Evolutionary conservation across 306 rosid genomes (phyloP).

Genomic region (Canavalia gladiata): DNA sequence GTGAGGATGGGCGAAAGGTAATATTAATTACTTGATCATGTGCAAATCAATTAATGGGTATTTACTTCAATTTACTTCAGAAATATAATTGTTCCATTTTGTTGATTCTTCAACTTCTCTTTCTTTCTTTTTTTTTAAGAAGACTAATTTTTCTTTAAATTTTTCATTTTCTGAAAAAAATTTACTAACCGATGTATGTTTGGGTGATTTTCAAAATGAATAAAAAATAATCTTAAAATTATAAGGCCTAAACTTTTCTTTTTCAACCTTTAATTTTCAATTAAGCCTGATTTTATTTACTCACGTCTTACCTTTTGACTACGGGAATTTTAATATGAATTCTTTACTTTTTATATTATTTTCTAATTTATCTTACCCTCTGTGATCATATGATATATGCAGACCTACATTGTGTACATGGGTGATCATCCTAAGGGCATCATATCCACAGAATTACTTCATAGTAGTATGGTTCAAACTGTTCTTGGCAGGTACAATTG

Average conservation of each 20-base stretch:
- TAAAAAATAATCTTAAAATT: too few relatives aligned
- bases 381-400: background rate
- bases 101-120: background rate
- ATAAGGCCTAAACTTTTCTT: too few relatives aligned
- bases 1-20: background rate
- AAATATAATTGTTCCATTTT: too few relatives aligned
- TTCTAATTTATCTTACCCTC: background rate
- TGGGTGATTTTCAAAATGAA: too few relatives aligned
- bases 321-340: too few relatives aligned
- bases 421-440: background rate
- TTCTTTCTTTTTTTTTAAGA: too few relatives aligned
- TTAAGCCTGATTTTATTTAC: too few relatives aligned
- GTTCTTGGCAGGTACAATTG: background rate
- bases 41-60: background rate
- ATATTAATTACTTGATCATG: background rate
- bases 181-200: too few relatives aligned
- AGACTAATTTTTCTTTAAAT: too few relatives aligned
- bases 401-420: constrained; percentile 6
- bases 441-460: background rate
- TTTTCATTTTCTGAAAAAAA: too few relatives aligned
- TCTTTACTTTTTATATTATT: background rate
- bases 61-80: background rate
- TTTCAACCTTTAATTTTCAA: too few relatives aligned
- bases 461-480: background rate
- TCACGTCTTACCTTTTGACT: too few relatives aligned